Evolutionary conservation across 768 basidiomycete genomes (phyloP).

Genomic region (Amanita muscaria): DNA sequence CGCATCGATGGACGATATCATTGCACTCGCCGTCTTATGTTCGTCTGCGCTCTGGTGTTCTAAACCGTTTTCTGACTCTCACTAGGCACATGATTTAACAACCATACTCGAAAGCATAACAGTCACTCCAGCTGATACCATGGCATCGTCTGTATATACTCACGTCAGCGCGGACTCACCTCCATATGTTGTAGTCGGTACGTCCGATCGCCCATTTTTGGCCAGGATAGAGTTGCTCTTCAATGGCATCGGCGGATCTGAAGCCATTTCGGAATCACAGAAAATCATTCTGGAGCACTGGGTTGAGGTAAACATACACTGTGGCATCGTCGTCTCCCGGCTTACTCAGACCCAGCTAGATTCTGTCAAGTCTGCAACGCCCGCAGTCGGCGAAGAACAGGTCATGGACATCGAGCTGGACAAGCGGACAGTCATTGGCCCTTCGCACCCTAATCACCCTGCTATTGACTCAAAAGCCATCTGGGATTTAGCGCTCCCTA

Average conservation of each 20-base stretch:
- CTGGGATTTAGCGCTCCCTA: slow-evolving; percentile 28
- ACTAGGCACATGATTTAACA: slow-evolving; percentile 35
- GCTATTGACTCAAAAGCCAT: slow-evolving; percentile 26
- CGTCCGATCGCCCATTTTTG: slow-evolving; percentile 33
- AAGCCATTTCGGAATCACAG: slow-evolving; percentile 20
- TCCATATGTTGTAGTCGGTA: slow-evolving; percentile 39
- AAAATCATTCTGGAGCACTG: slow-evolving; percentile 40
- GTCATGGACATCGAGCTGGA: slow-evolving; percentile 46
- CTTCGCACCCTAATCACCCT: slow-evolving; percentile 22
- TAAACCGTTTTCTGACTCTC: slow-evolving; percentile 2
- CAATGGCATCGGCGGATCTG: slow-evolving; percentile 19
- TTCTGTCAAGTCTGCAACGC: slow-evolving; percentile 22
- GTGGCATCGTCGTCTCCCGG: not conserved
- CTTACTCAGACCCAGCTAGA: slow-evolving; percentile 29
- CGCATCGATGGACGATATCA: slow-evolving; percentile 50
- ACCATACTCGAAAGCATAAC: slow-evolving; percentile 31
- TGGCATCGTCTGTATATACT: slow-evolving; percentile 11
- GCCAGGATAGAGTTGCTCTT: slow-evolving; percentile 40
- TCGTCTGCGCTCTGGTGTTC: slow-evolving; percentile 11
- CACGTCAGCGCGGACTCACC: slow-evolving; percentile 21
- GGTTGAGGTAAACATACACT: slow-evolving; percentile 38
- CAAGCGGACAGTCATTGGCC: slow-evolving; percentile 32
- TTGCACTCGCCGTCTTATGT: slow-evolving; percentile 47
- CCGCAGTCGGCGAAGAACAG: slow-evolving; percentile 39
- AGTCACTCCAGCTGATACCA: slow-evolving; percentile 23